These are phyloP conservation scores for Xylaria curta DNA, from an alignment of 495 filamentous ascomycete species.

Conservation along the genomic window DNA sequence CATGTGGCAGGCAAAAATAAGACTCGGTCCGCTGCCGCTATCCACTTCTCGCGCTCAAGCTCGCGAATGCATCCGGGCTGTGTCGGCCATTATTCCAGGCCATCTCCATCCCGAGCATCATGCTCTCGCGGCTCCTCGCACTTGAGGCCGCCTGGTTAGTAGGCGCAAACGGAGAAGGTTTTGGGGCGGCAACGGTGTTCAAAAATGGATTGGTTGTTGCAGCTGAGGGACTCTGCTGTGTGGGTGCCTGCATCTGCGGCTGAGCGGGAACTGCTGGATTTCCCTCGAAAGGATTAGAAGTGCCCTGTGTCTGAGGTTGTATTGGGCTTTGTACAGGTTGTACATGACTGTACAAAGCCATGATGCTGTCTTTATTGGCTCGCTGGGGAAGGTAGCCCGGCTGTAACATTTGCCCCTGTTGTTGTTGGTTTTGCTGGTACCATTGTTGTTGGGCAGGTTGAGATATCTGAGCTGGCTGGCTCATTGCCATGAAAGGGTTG, in stretches of 20 bases:
- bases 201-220: slow-evolving; percentile 59
- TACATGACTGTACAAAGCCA: slow-evolving; percentile 84
- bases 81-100: slow-evolving; percentile 78
- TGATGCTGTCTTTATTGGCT: slow-evolving; percentile 80
- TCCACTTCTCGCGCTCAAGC: slow-evolving; percentile 70
- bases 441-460: slow-evolving; percentile 44
- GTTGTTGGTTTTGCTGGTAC: slow-evolving; percentile 47
- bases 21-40: slow-evolving; percentile 5
- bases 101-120: slow-evolving; percentile 74
- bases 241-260: slow-evolving; percentile 29
- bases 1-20: not conserved
- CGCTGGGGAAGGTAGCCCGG: slow-evolving; percentile 41
- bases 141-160: slow-evolving; percentile 49
- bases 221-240: slow-evolving; percentile 26
- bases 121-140: slow-evolving; percentile 82
- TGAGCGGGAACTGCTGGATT: slow-evolving; percentile 30
- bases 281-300: slow-evolving; percentile 28
- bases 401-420: slow-evolving; percentile 39
- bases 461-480: slow-evolving; percentile 44
- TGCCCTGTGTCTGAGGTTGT: slow-evolving; percentile 30
- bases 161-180: slow-evolving; percentile 28
- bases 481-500: slow-evolving; percentile 61
- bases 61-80: slow-evolving; percentile 97
- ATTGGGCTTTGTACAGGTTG: slow-evolving; percentile 66
- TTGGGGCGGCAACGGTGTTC: slow-evolving; percentile 28